Conservation (phyloP, 495 filamentous ascomycete genomes). For the Trypethelium eluteriae region DNA sequence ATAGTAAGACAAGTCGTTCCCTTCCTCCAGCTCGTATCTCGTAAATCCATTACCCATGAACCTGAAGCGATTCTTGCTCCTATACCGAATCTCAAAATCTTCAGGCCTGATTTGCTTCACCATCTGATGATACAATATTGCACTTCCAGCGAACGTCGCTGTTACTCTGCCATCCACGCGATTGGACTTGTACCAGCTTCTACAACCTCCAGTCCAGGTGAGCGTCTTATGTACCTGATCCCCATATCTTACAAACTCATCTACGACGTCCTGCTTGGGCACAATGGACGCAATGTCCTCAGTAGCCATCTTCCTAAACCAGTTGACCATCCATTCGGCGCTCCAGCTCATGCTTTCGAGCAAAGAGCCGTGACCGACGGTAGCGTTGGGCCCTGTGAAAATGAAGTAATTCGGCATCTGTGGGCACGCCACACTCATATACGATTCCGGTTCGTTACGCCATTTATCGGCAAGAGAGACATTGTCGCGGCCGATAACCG, state of each 20-base stretch:
- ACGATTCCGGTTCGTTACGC: conserved; percentile 27
- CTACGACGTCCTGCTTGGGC: conserved; percentile 23
- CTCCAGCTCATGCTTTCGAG: conserved; percentile 20
- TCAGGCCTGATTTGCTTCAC: conserved; percentile 23
- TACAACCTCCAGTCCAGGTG: conserved; percentile 25
- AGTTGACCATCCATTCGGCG: conserved; percentile 24
- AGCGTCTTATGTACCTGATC: conserved; percentile 27
- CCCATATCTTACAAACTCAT: conserved; percentile 24
- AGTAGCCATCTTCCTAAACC: conserved; percentile 22
- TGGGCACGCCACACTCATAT: conserved; percentile 27
- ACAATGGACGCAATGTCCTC: conserved; percentile 19
- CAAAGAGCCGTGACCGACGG: conserved; percentile 22
- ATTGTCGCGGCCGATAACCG: conserved; percentile 27
- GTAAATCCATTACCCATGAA: conserved; percentile 24
- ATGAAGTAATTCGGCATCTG: conserved; percentile 28
- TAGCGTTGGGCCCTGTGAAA: conserved; percentile 23
- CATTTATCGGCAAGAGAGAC: conserved; percentile 28
- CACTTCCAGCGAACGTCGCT: conserved; percentile 24
- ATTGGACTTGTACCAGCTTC: conserved; percentile 27
- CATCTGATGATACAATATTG: conserved; percentile 21
- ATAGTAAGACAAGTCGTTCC: conserved; percentile 21
- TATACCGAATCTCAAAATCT: conserved; percentile 25
- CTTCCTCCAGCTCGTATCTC: conserved; percentile 17
- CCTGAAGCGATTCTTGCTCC: conserved; percentile 23
- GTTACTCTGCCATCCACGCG: conserved; percentile 26